Percentiles rank a stretch among this genome's conserved stretches.
phyloP scores from a whole-genome alignment of 306 rosid species.

The Vachellia collinsii region DNA sequence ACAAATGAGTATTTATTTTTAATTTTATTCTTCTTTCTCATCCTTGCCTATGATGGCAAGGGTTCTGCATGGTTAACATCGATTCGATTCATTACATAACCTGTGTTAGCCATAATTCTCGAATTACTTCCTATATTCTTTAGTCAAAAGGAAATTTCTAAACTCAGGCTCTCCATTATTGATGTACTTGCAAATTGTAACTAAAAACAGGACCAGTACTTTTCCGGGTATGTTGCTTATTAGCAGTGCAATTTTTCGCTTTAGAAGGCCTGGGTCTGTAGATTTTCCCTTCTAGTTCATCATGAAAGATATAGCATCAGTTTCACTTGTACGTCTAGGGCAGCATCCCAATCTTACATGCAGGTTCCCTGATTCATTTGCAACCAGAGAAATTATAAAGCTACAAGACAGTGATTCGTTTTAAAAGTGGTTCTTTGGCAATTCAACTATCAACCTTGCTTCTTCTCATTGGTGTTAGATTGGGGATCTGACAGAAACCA shows the following conservation, averaged over 20 bases:
- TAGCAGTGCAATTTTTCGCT: conserved; percentile 22
- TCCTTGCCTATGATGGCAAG: conserved; percentile 1
- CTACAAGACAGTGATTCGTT: conserved; percentile 26
- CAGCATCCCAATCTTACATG: conserved; percentile 12
- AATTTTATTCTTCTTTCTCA: not conserved
- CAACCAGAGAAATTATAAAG: conserved; percentile 40
- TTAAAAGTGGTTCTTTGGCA: conserved; percentile 27
- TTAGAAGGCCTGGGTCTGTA: conserved; percentile 3
- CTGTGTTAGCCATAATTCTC: not conserved
- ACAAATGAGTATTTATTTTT: not conserved
- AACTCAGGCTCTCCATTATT: conserved; percentile 26
- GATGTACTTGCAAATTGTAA: conserved; percentile 24
- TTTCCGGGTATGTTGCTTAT: not conserved
- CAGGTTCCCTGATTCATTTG: not conserved
- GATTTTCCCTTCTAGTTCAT: conserved; percentile 15
- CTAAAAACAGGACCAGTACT: conserved; percentile 13
- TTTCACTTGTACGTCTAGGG: conserved; percentile 12
- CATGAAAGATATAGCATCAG: not conserved
- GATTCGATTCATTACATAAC: not conserved
- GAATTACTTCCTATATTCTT: not conserved
- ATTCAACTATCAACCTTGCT: conserved; percentile 23
- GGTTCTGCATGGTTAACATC: not conserved
- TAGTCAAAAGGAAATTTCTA: not conserved
- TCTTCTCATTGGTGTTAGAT: conserved; percentile 18
- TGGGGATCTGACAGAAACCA: conserved; percentile 22